A percentile compares a stretch with the other conserved stretches of the same genome.
Evolutionary conservation across 1,139 yeast genomes (phyloP).

Genomic region (Blastobotrys illinoisensis): DNA sequence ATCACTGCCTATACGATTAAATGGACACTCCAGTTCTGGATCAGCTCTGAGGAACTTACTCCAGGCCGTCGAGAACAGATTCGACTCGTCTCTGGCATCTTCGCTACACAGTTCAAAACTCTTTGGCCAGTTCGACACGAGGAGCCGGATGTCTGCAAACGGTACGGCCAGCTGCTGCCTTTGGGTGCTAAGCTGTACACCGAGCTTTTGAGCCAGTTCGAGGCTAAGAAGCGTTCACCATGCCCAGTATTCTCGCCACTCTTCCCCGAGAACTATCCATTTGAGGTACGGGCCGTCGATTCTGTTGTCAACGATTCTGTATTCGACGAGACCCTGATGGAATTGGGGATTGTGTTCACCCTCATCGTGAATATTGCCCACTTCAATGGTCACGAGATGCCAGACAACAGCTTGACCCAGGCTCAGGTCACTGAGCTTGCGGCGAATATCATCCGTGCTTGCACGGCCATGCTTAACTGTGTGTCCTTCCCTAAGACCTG

Average conservation of each 20-base stretch:
- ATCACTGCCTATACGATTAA: conserved; percentile 50
- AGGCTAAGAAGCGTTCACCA: conserved; percentile 13
- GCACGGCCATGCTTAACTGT: conserved; percentile 34
- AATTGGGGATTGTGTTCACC: conserved; percentile 46
- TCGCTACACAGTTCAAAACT: conserved; percentile 30
- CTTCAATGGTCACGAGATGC: conserved; percentile 47
- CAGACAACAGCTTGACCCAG: conserved; percentile 49
- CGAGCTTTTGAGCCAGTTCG: conserved; percentile 25
- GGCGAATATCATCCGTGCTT: conserved; percentile 35
- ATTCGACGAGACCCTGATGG: conserved; percentile 69
- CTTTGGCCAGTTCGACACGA: conserved; percentile 30
- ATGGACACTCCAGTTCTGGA: conserved; percentile 44
- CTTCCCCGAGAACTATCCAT: conserved; percentile 68
- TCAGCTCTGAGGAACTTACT: conserved; percentile 24
- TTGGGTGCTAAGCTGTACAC: conserved; percentile 30
- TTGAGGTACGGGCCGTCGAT: conserved; percentile 61
- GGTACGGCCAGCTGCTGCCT: conserved; percentile 32
- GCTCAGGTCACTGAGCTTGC: conserved; percentile 35
- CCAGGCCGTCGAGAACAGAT: conserved; percentile 27
- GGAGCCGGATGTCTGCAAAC: conserved; percentile 27
- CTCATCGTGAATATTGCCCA: conserved; percentile 30
- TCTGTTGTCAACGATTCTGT: conserved; percentile 67
- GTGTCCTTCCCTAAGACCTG: conserved; percentile 39
- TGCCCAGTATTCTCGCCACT: conserved; percentile 35
- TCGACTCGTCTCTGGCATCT: conserved; percentile 30